Evolutionary conservation across 129 eudicot species (phyloP).

Genomic region (Pittosporum tobira): DNA sequence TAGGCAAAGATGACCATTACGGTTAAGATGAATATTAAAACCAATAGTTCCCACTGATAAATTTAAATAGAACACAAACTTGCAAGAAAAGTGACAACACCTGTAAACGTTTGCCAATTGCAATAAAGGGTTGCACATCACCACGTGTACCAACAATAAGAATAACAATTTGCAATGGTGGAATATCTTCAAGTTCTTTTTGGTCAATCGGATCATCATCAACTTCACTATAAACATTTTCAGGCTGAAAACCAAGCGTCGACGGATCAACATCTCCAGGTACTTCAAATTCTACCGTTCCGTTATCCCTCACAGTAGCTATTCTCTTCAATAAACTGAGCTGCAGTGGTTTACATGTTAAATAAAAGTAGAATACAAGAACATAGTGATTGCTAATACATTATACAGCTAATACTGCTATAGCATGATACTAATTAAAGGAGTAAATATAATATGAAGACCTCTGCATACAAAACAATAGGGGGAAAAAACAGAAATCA

Average conservation of each 20-base stretch:
- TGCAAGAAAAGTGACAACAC: slow-evolving; percentile 22
- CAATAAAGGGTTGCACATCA: slow-evolving; percentile 97
- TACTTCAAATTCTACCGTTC: slow-evolving; percentile 90
- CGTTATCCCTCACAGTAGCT: slow-evolving; percentile 90
- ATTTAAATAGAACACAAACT: not conserved
- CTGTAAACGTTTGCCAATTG: slow-evolving; percentile 92
- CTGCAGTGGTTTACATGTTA: slow-evolving; percentile 62
- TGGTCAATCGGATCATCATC: slow-evolving; percentile 59
- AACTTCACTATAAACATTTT: slow-evolving; percentile 32
- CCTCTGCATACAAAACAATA: too few relatives aligned
- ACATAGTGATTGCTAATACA: too few relatives aligned
- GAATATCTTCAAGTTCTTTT: slow-evolving; percentile 59
- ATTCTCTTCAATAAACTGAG: slow-evolving; percentile 94
- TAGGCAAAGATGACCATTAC: too few relatives aligned
- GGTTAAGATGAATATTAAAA: not conserved
- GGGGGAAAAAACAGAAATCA: too few relatives aligned
- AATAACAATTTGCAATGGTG: slow-evolving; percentile 84
- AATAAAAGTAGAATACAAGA: too few relatives aligned
- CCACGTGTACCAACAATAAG: slow-evolving; percentile 99
- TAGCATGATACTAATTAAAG: too few relatives aligned
- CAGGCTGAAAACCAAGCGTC: slow-evolving; percentile 32
- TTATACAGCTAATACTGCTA: too few relatives aligned
- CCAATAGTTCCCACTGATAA: not conserved
- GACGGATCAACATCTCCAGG: slow-evolving; percentile 69
- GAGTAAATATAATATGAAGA: too few relatives aligned